Evolutionary conservation across 768 basidiomycete species (phyloP).

Genomic region (Amyloporia xantha): DNA sequence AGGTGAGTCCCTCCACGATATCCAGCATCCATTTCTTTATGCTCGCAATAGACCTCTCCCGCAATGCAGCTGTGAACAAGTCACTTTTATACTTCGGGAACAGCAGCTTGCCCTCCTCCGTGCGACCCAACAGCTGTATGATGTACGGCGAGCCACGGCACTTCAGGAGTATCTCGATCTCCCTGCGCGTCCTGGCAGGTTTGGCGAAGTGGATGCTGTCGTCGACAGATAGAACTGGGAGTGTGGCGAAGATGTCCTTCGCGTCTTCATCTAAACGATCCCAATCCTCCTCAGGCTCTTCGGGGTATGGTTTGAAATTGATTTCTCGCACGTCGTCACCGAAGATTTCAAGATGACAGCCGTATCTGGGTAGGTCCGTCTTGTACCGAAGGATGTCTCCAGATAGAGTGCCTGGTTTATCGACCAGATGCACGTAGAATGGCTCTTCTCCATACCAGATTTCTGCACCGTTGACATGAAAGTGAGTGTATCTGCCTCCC

Average conservation of each 20-base stretch:
- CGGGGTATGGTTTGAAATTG: neutral
- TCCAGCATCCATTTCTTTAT: neutral
- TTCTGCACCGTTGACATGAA: neutral
- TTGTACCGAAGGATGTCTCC: neutral
- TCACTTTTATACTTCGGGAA: neutral
- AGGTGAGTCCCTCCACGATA: neutral
- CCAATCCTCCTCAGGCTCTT: neutral
- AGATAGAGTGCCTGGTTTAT: neutral
- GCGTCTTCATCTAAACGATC: neutral
- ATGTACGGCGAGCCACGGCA: neutral
- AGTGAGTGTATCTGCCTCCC: neutral
- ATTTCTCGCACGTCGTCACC: neutral
- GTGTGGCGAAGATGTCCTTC: neutral
- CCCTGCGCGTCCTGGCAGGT: neutral
- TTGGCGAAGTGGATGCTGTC: neutral
- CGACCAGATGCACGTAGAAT: neutral
- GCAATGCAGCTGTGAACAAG: neutral
- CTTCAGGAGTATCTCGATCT: slow-evolving; percentile 1
- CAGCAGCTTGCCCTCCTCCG: neutral
- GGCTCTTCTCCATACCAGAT: neutral
- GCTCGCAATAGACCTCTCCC: neutral
- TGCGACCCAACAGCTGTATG: neutral
- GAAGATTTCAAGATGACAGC: neutral
- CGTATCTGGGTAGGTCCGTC: neutral
- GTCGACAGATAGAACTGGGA: neutral